phyloP scores from a whole-genome alignment of 139 green algal genomes.

The Haematococcus lacustris region DNA sequence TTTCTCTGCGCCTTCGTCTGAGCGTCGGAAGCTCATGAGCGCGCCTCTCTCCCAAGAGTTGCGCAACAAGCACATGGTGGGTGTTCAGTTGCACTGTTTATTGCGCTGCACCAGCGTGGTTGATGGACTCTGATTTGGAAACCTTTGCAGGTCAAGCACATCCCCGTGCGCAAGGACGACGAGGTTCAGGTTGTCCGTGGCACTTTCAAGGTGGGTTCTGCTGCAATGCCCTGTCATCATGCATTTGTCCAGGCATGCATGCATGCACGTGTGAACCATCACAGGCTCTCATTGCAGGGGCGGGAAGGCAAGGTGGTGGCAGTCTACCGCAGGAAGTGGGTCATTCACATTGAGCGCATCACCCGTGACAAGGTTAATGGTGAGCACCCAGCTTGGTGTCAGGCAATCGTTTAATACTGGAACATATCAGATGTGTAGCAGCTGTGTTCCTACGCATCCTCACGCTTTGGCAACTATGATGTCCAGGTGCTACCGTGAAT shows the following conservation, averaged over 20 bases:
- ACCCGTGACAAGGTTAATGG: conserved; percentile 98
- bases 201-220: conserved; percentile 87
- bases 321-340: conserved; percentile 98
- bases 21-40: conserved; percentile 92
- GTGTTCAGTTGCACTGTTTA: neutral
- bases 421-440: too few species aligned
- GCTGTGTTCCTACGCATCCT: neutral
- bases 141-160: conserved; percentile 79
- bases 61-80: conserved; percentile 81
- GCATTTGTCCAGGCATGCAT: too few species aligned
- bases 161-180: conserved; percentile 98
- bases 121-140: too few species aligned
- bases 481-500: conserved; percentile 77
- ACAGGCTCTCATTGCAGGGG: too few species aligned
- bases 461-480: neutral
- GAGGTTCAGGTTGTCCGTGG: conserved; percentile 94
- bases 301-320: conserved; percentile 94
- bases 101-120: neutral
- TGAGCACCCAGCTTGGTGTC: too few species aligned
- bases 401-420: too few species aligned
- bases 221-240: too few species aligned
- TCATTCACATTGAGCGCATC: conserved; percentile 98
- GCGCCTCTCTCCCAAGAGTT: conserved; percentile 86
- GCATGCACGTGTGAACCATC: too few species aligned
- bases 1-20: conserved; percentile 89